Conservation (phyloP, 2,329 filamentous ascomycete species). For the Ophiostoma populinum region DNA sequence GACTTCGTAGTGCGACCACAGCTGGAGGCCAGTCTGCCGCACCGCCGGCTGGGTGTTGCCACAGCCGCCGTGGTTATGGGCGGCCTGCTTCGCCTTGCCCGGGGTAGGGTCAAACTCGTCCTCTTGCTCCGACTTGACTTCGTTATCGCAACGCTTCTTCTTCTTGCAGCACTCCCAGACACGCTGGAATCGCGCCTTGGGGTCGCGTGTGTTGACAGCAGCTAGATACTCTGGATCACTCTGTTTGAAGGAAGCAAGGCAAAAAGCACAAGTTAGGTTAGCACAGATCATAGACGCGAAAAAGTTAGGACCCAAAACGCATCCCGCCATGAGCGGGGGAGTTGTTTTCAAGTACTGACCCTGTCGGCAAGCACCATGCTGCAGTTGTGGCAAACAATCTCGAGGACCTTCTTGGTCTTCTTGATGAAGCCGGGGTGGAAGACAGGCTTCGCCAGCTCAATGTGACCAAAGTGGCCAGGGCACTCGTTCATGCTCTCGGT, state of each 20-base stretch:
- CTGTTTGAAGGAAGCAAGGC: conserved; percentile 24
- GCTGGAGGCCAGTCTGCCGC: conserved; percentile 68
- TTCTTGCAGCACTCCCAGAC: conserved; percentile 88
- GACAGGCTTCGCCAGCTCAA: conserved; percentile 90
- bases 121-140: conserved; percentile 42
- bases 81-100: conserved; percentile 26
- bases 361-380: conserved; percentile 93
- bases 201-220: conserved; percentile 72
- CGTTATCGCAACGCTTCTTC: conserved; percentile 69
- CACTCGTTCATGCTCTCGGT: conserved; percentile 91
- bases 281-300: conserved; percentile 25
- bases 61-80: conserved; percentile 66
- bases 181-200: conserved; percentile 82
- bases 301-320: conserved; percentile 25
- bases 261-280: conserved; percentile 32
- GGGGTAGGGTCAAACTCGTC: conserved; percentile 43
- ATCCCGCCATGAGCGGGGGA: neutral
- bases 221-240: conserved; percentile 68
- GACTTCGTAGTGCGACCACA: conserved; percentile 59
- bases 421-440: conserved; percentile 93
- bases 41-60: conserved; percentile 83
- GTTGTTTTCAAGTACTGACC: conserved; percentile 53
- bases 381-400: conserved; percentile 98
- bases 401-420: conserved; percentile 97
- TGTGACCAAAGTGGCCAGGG: conserved; percentile 96